Base-by-base conservation (phyloP, 345 rosid species). In the Rubroshorea leprosula region DNA sequence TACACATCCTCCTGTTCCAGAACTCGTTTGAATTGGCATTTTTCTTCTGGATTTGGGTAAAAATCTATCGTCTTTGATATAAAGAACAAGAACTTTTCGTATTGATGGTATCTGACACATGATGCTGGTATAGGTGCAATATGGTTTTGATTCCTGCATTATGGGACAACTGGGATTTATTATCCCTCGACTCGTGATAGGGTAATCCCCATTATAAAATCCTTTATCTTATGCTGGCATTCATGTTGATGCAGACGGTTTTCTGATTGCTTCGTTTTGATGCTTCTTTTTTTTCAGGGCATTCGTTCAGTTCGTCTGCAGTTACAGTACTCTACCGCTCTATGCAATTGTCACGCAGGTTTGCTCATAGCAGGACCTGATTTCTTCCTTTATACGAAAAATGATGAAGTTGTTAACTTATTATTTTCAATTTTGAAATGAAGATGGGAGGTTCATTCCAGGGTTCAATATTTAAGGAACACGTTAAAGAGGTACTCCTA, bases 341-440 rank as follows among this genome's bases (percentile, higher is more conserved):
- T 92, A 92, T 17, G 96, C 90, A n/a, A 79, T 88, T 7, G 95
- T 91, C 49, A 83, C 92, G 16, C 96, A 84, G 83, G 98, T 91
- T 26, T 16, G 17, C 4, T 35, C 41, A 35, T 35, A 1, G 1
- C 41, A n/a, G n/a, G n/a, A n/a, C 12, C 41, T 35, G 7, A 10
- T 6, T 3, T 5, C 17, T 9, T 17, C 21, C 5, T 13, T 10
- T 1, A 8, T 13, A 13, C 14, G 18, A n/a, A n/a, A n/a, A n/a
- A n/a, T n/a, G n/a, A n/a, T n/a, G n/a, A n/a, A n/a, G n/a, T n/a
- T n/a, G n/a, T n/a, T n/a, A n/a, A n/a, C n/a, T n/a, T n/a, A n/a
- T n/a, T n/a, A n/a, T 14, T 31, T 43, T 16, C n/a, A 35, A 35
- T 2, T 11, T 43, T 1, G 5, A n/a, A 10, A 14, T 17, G 65